phyloP scores from a whole-genome alignment of 345 rosid species.

The Streptanthus diversifolius region DNA sequence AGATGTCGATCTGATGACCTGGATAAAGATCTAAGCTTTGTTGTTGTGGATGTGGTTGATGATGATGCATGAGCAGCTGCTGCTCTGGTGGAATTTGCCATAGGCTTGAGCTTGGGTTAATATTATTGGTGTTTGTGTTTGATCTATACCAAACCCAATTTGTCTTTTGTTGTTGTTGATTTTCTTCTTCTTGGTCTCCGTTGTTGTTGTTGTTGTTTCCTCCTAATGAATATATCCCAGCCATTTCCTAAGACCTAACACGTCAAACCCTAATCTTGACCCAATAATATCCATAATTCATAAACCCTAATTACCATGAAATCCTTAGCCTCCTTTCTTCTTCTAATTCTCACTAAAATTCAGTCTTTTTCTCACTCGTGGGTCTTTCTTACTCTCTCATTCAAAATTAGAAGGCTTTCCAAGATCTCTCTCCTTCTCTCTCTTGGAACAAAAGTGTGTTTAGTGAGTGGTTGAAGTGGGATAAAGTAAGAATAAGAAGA shows the following conservation, averaged over 20 bases:
- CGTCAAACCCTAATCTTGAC: slow-evolving; percentile 47
- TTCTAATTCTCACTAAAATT: slow-evolving; percentile 9
- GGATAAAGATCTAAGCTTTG: slow-evolving; percentile 64
- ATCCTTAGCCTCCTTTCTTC: not conserved
- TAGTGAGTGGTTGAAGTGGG: slow-evolving; percentile 31
- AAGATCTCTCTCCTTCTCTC: slow-evolving; percentile 19
- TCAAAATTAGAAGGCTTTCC: not conserved
- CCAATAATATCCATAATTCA: slow-evolving; percentile 26
- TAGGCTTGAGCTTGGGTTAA: slow-evolving; percentile 31
- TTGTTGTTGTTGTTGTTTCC: slow-evolving; percentile 30
- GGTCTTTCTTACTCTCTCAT: not conserved
- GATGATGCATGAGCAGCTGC: slow-evolving; percentile 42
- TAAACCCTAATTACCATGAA: slow-evolving; percentile 40
- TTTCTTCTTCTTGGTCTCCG: slow-evolving; percentile 32
- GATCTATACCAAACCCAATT: slow-evolving; percentile 57
- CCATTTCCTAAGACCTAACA: slow-evolving; percentile 43
- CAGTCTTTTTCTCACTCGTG: not conserved
- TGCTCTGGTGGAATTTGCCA: slow-evolving; percentile 52
- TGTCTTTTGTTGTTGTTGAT: slow-evolving; percentile 32
- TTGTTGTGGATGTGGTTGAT: slow-evolving; percentile 16
- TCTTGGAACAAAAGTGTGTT: slow-evolving; percentile 10
- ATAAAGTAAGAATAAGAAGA: slow-evolving; percentile 15
- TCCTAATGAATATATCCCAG: slow-evolving; percentile 65
- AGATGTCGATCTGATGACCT: slow-evolving; percentile 43
- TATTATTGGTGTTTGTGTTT: slow-evolving; percentile 29